Conservation (phyloP, 495 filamentous ascomycete species). For the Neurospora sp. region DNA sequence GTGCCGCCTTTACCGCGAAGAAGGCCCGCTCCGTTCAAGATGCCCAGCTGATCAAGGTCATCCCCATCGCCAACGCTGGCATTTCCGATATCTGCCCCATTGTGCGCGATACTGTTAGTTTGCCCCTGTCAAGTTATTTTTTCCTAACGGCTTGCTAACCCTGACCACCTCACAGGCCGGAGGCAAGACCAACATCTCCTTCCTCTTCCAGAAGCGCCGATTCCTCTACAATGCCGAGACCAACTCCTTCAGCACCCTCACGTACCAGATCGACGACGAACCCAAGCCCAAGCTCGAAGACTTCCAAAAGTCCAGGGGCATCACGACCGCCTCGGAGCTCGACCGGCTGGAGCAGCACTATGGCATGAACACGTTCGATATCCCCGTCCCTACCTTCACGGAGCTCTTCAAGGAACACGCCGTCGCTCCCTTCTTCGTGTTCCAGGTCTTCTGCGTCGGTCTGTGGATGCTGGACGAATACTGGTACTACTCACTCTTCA, state of each 20-base stretch:
- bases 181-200: slow-evolving; percentile 67
- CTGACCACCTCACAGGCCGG: slow-evolving; percentile 36
- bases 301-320: slow-evolving; percentile 71
- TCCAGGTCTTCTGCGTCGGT: slow-evolving; percentile 97
- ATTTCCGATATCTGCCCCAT: slow-evolving; percentile 79
- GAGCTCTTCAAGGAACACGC: slow-evolving; percentile 98
- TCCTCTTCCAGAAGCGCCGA: slow-evolving; percentile 95
- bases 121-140: neutral
- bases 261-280: slow-evolving; percentile 75
- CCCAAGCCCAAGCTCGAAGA: slow-evolving; percentile 64
- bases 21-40: slow-evolving; percentile 58
- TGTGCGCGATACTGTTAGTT: slow-evolving; percentile 55
- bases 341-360: slow-evolving; percentile 79
- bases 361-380: slow-evolving; percentile 94
- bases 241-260: slow-evolving; percentile 65
- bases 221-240: slow-evolving; percentile 71
- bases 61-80: slow-evolving; percentile 83
- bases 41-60: slow-evolving; percentile 87
- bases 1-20: slow-evolving; percentile 69
- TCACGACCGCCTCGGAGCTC: slow-evolving; percentile 60
- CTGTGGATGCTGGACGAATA: slow-evolving; percentile 99
- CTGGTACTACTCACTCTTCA: slow-evolving; percentile 99
- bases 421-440: slow-evolving; percentile 98
- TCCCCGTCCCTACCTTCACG: slow-evolving; percentile 87
- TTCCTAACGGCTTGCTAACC: neutral